These are phyloP conservation scores for Emergomyces pasteurianus DNA, from an alignment of 2,329 filamentous ascomycete genomes.

Conservation along the genomic window DNA sequence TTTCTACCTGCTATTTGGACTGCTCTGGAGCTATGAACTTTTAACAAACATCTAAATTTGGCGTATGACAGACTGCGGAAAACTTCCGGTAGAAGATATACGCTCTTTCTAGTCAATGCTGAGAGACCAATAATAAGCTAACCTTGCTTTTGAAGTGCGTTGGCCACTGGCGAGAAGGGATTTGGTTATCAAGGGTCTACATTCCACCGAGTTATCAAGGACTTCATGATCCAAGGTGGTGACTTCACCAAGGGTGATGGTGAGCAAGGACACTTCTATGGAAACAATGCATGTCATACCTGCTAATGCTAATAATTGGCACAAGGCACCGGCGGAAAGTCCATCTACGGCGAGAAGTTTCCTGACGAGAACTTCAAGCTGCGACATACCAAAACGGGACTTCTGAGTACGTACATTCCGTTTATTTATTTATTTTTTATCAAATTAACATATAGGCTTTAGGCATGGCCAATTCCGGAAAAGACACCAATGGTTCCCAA, in stretches of 20 bases:
- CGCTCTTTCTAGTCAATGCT: not conserved
- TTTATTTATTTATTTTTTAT: not conserved
- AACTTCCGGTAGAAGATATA: slow-evolving; percentile 44
- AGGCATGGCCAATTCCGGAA: slow-evolving; percentile 56
- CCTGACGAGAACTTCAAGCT: slow-evolving; percentile 61
- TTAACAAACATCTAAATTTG: not conserved
- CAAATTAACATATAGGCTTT: slow-evolving; percentile 4
- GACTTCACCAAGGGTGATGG: slow-evolving; percentile 54
- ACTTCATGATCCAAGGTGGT: slow-evolving; percentile 61
- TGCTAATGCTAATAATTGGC: not conserved
- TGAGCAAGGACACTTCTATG: slow-evolving; percentile 13
- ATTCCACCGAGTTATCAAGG: slow-evolving; percentile 60
- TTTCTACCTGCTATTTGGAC: slow-evolving; percentile 9
- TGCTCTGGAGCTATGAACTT: not conserved
- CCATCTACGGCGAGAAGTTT: slow-evolving; percentile 56
- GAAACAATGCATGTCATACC: not conserved
- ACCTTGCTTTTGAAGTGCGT: slow-evolving; percentile 27
- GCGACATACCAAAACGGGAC: slow-evolving; percentile 53
- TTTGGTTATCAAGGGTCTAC: slow-evolving; percentile 54
- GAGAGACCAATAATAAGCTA: not conserved
- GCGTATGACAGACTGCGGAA: slow-evolving; percentile 43
- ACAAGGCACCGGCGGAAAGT: slow-evolving; percentile 52
- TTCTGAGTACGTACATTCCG: slow-evolving; percentile 40
- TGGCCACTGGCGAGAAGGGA: slow-evolving; percentile 56
- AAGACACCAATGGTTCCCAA: slow-evolving; percentile 54